Evolutionary conservation across 371 early-diverging fungal species (phyloP), one percentile per base, ranked within the genome.

Genomic region (Haplosporangium sp.): DNA sequence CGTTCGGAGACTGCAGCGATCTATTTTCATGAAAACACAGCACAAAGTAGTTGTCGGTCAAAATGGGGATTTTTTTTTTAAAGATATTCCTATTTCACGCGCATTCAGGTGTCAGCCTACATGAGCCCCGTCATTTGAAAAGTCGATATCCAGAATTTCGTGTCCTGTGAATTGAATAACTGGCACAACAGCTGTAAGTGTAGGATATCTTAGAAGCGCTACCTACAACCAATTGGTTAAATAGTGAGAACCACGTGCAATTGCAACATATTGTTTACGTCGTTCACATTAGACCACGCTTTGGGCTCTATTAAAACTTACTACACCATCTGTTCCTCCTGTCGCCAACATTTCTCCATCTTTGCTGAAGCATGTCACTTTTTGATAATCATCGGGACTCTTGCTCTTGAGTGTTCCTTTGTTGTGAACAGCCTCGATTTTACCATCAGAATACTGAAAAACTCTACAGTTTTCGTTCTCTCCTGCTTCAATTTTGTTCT

Each of bases 311-410:
- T 55, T 15, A 11, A 38, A 17, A 57, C 75, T 65, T 74, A 81
- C 85, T 20, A 86, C 84, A 4, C 93, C 92, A 66, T 92, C 89
- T 4, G 93, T 89, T 35, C 92, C 86, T 6, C 92, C 93, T n/a
- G 88, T 87, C 3, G 90, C 92, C 20, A 93, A 58, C 57, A 91
- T 72, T n/a, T 66, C 82, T 11, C 93, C 93, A 68, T 87, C 87
- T 42, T 79, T 64, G 72, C 83, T 88, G 71, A 88, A 89, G 4
- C 88, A 88, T 9, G 78, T 85, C 5, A 86, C 89, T 83, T 83
- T 85, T 84, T 89, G 90, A 66, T 87, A 89, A 39, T 89, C 87
- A 1, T 85, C 83, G 20, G 72, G 67, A 34, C 85, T 82, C 61
- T 66, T 84, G 74, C 88, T 89, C n/a, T 69, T 64, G 50, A 90